Conservation (phyloP, 331 rosid genomes). For the Acacia pycnantha region DNA sequence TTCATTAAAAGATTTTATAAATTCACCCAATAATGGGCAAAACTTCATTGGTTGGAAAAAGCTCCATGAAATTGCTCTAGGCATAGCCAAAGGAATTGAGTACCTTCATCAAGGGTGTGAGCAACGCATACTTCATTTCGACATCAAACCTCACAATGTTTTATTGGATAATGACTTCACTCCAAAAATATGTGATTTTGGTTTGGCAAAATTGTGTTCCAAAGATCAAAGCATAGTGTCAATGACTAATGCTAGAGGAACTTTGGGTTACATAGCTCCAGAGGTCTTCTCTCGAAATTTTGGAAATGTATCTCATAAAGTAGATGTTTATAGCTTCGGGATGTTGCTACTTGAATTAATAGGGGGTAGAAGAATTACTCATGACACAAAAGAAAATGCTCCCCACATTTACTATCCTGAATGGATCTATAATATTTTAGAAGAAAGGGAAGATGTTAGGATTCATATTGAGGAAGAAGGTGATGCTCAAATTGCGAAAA, state of each 20-base stretch:
- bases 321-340: background rate
- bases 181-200: background rate
- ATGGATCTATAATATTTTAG: background rate
- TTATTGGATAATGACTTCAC: background rate
- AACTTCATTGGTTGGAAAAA: background rate
- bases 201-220: background rate
- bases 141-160: background rate
- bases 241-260: background rate
- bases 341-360: background rate
- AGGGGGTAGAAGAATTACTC: background rate
- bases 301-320: background rate
- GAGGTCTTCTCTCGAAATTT: background rate
- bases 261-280: background rate
- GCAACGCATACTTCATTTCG: background rate
- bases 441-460: background rate
- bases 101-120: background rate
- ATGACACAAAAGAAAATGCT: background rate
- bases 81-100: background rate
- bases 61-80: background rate
- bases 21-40: background rate
- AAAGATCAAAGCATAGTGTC: background rate
- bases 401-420: background rate
- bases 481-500: background rate
- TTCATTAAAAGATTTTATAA: background rate
- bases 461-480: conserved; percentile 1